phyloP scores from a whole-genome alignment of 257 asterid species.

The Salvia miltiorrhiza region DNA sequence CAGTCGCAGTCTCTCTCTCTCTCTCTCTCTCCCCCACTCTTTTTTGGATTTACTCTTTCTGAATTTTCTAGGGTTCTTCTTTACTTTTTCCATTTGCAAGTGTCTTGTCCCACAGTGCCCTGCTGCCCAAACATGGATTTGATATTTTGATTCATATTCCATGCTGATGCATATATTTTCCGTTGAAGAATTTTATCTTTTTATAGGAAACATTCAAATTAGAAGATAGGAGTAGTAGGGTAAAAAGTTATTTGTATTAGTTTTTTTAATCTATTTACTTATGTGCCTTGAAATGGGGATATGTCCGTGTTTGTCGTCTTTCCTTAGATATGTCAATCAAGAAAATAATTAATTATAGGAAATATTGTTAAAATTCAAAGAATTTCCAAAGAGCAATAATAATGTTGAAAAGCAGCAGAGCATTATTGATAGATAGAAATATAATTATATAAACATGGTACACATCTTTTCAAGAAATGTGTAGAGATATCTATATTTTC shows the following conservation, averaged over 20 bases:
- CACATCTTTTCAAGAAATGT: neutral
- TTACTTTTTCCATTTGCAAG: conserved; percentile 23
- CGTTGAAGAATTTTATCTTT: neutral
- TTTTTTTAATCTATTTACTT: neutral
- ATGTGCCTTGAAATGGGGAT: too few relatives aligned
- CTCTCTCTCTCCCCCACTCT: neutral
- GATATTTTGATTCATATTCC: conserved; percentile 5
- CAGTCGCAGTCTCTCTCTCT: neutral
- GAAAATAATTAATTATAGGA: neutral
- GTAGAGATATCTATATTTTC: neutral
- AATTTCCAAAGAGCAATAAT: neutral
- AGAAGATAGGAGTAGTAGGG: too few relatives aligned
- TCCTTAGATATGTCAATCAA: too few relatives aligned
- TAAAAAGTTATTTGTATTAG: too few relatives aligned
- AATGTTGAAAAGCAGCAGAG: neutral
- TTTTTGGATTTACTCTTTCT: conserved; percentile 1
- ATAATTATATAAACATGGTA: neutral
- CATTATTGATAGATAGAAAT: neutral
- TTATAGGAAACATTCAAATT: neutral
- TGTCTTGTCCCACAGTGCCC: conserved; percentile 58
- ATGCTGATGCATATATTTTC: neutral
- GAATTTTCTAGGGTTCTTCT: neutral
- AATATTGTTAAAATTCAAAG: neutral
- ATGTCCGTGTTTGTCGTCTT: too few relatives aligned
- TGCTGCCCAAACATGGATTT: conserved; percentile 16